Evolutionary conservation across 805 yeast genomes (phyloP), one percentile per base, ranked within the genome.

Genomic region (Yarrowia porcina): DNA sequence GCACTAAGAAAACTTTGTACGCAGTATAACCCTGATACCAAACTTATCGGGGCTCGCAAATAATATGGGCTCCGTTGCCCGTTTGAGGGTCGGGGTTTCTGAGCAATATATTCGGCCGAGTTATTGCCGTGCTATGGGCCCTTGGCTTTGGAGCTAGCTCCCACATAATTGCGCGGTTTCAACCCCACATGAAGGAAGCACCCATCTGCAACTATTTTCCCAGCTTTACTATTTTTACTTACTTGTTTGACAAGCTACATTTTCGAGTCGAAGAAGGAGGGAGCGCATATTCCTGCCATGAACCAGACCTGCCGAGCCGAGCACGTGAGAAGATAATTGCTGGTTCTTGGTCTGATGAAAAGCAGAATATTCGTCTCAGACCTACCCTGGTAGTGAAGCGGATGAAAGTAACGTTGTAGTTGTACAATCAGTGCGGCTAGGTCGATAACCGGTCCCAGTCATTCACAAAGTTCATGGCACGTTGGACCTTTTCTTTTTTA

Each of bases 111-210:
- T 8, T 17, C 35, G 52, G 23, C 25, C 36, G 52, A 45, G 36
- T 18, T 3, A 27, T 8, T 13, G 15, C 52, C 36, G 36, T 30
- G 8, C 30, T 10, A n/a, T 12, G 27, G n/a, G 25, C 13, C 15
- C 49, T 15, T 30, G 12, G 33, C 52, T 1, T 15, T 30, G n/a
- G n/a, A n/a, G 18, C 33, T 30, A 28, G 10, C 27, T 17, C 52
- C 18, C n/a, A 28, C 25, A 18, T 28, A 17, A 12, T 30, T 30
- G 25, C 36, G 36, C 27, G 36, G 52, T 45, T 45, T 45, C 52
- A 45, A 30, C 52, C 25, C 17, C 25, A 45, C 52, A 45, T 45
- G 35, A 45, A 45, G 13, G 52, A 45, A 30, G 52, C 52, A n/a
- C n/a, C n/a, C n/a, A n/a, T n/a, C n/a, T n/a, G n/a, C n/a, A n/a